phyloP scores from a whole-genome alignment of 2,329 filamentous ascomycete species.

The Alternaria gansuensis region DNA sequence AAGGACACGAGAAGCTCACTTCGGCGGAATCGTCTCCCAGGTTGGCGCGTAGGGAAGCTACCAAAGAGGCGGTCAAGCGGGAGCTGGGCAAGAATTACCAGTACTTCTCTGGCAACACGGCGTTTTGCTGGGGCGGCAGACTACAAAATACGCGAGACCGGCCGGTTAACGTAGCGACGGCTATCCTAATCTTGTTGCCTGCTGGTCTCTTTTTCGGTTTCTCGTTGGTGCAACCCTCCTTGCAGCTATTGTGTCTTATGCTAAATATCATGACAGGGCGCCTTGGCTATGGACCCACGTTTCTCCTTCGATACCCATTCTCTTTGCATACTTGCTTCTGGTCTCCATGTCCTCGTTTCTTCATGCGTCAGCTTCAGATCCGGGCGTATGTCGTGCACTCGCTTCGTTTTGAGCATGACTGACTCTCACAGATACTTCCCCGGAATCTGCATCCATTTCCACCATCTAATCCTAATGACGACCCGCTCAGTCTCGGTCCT shows the following conservation, averaged over 20 bases:
- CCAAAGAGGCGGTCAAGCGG: constrained; percentile 51
- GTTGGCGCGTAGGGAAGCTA: constrained; percentile 59
- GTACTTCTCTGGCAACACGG: constrained; percentile 92
- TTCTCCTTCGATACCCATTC: constrained; percentile 85
- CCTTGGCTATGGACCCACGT: constrained; percentile 86
- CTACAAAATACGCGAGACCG: constrained; percentile 87
- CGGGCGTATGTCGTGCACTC: constrained; percentile 74
- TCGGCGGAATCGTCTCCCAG: constrained; percentile 80
- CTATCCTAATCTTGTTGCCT: constrained; percentile 79
- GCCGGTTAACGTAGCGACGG: constrained; percentile 90
- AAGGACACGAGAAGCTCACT: constrained; percentile 82
- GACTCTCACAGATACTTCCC: constrained; percentile 75
- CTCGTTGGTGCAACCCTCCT: constrained; percentile 62
- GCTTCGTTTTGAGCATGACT: constrained; percentile 18
- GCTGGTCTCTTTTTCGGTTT: constrained; percentile 83
- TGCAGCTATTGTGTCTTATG: neutral
- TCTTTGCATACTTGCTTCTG: constrained; percentile 91
- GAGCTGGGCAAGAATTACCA: constrained; percentile 79
- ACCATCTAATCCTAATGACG: constrained; percentile 75
- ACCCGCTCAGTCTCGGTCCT: constrained; percentile 82
- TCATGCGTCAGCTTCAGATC: constrained; percentile 90
- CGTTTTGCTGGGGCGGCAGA: constrained; percentile 86
- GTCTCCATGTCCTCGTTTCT: constrained; percentile 92
- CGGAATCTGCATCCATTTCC: constrained; percentile 91
- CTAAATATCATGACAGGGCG: constrained; percentile 59